Evolutionary conservation across 768 basidiomycete genomes (phyloP), one percentile per base, ranked within the genome.

Genomic region (Trametes sanguinea): DNA sequence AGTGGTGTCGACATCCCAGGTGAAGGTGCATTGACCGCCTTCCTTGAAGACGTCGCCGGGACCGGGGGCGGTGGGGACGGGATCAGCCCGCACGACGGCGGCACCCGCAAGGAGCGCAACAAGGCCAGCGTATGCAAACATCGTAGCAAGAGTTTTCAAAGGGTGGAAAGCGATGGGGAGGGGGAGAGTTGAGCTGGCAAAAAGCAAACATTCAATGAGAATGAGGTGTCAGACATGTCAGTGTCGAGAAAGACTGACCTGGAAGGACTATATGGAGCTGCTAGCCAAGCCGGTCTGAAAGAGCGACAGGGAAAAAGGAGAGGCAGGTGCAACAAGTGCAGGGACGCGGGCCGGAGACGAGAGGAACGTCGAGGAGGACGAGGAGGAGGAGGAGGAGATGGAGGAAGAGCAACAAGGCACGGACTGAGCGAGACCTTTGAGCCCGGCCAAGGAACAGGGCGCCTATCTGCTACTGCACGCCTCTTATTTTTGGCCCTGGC

Each of bases 1-100:
- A 13, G 81, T 80, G 5, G 74, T 59, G 68, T 92, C 90, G 6
- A 76, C 79, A 0, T 69, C 68, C 92, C 92, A 94, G 10, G 71
- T 67, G 45, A 88, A 77, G 32, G 71, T 65, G 69, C 91, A 94
- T 3, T 75, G 69, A 9, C 72, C 51, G 17, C 90, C 90, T 56
- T 81, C 76, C 44, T 83, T 82, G 77, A 81, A 89, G 29, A 80
- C 68, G 45, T 80, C 75, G 44, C 83, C 83, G 6, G 89, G 88
- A 6, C 78, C 78, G 27, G 92, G 90, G 29, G 73, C 78, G 53
- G 69, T 80, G 44, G 92, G 92, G 6, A 64, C 72, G 16, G 85
- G 84, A 42, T 85, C 83, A 14, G 88, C 89, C 52, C 72, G 78
- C n/a, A 76, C 84, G 39, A 74, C 57, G 16, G 78, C 68, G 51